Evolutionary conservation across 2,329 filamentous ascomycete species (phyloP).

Genomic region (Talaromyces sp.): DNA sequence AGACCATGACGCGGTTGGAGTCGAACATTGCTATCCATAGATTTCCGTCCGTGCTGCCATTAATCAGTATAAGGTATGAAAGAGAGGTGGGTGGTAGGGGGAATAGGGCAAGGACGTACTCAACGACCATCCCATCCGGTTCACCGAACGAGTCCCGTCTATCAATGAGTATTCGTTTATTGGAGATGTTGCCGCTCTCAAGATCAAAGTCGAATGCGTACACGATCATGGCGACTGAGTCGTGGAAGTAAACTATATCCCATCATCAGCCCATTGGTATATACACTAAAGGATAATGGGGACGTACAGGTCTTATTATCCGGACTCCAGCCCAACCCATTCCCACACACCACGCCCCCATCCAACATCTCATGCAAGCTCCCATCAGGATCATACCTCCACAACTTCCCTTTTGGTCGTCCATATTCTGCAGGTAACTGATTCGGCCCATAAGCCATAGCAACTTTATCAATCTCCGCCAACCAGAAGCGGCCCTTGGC

Average conservation of each 20-base stretch:
- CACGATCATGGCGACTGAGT: conserved; percentile 34
- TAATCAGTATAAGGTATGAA: background rate
- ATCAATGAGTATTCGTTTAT: conserved; percentile 32
- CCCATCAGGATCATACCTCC: conserved; percentile 28
- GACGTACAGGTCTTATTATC: conserved; percentile 37
- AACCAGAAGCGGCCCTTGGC: conserved; percentile 37
- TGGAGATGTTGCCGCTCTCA: conserved; percentile 33
- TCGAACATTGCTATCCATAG: conserved; percentile 41
- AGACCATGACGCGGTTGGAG: conserved; percentile 37
- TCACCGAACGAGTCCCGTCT: conserved; percentile 30
- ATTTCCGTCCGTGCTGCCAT: conserved; percentile 34
- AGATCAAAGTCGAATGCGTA: conserved; percentile 38
- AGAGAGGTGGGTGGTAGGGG: no score
- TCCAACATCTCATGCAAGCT: conserved; percentile 35
- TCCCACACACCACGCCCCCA: conserved; percentile 37
- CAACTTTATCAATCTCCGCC: conserved; percentile 39
- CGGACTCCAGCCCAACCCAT: conserved; percentile 40
- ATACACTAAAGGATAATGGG: no score
- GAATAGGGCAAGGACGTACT: conserved; percentile 29
- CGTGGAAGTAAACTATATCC: conserved; percentile 37
- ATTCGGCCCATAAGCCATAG: conserved; percentile 34
- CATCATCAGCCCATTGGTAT: no score
- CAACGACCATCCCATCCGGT: conserved; percentile 42
- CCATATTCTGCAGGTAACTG: conserved; percentile 33
- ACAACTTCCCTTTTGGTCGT: conserved; percentile 27